A percentile compares a stretch with the other conserved stretches of the same genome.
These are phyloP conservation scores for Saccharomycopsis malanga DNA, from an alignment of 805 yeast species.

Conservation along the genomic window DNA sequence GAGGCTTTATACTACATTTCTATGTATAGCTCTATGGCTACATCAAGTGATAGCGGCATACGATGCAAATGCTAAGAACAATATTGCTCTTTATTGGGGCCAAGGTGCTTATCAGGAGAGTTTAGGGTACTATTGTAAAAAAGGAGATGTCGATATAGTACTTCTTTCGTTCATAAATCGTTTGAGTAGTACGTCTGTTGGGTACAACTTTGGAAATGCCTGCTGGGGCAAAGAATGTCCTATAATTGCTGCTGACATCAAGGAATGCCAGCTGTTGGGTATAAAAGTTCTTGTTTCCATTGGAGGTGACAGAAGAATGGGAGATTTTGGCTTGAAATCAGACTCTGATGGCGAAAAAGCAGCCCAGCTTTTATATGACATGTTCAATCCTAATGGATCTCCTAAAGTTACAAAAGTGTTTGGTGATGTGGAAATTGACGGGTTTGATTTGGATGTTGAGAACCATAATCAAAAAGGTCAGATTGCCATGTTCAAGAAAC, in stretches of 20 bases:
- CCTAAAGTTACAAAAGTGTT: slow-evolving; percentile 13
- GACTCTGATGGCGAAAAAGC: slow-evolving; percentile 68
- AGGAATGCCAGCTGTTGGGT: slow-evolving; percentile 67
- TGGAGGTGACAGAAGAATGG: slow-evolving; percentile 52
- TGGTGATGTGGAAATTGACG: slow-evolving; percentile 19
- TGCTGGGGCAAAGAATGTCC: slow-evolving; percentile 30
- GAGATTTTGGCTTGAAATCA: slow-evolving; percentile 76
- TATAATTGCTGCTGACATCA: slow-evolving; percentile 57
- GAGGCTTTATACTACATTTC: no score
- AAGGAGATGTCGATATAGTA: slow-evolving; percentile 42
- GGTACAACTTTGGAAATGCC: slow-evolving; percentile 41
- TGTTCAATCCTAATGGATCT: slow-evolving; percentile 44
- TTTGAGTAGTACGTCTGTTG: slow-evolving; percentile 35
- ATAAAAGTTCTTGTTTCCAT: slow-evolving; percentile 70
- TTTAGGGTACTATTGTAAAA: slow-evolving; percentile 44
- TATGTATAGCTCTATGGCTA: no score
- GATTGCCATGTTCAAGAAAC: slow-evolving; percentile 36
- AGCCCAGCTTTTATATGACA: slow-evolving; percentile 55
- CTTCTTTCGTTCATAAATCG: slow-evolving; percentile 24
- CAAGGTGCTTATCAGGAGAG: slow-evolving; percentile 46
- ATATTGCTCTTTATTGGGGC: slow-evolving; percentile 66
- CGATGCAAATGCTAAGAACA: slow-evolving; percentile 32
- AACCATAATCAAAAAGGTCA: slow-evolving; percentile 42
- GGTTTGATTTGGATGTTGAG: slow-evolving; percentile 22
- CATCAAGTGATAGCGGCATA: slow-evolving; percentile 32